Evolutionary conservation across 352 stramenopile species (phyloP), one percentile per base, ranked within the genome.

Genomic region (Phytophthora megakarya): DNA sequence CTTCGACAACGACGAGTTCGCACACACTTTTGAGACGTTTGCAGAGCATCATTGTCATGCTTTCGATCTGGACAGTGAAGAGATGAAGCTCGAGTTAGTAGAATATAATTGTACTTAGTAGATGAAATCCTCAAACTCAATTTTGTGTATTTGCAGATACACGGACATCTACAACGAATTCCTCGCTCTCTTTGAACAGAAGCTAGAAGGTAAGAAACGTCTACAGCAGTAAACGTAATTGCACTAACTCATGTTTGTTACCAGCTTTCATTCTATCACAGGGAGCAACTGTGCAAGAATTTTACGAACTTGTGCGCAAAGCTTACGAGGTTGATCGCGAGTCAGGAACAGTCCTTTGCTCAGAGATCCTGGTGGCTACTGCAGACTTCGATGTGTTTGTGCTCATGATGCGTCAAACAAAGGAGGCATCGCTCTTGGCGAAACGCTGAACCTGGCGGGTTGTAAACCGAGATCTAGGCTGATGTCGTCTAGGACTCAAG

Each of bases 381-480:
- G 81, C 78, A 12, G 84, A 92, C 68, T 90, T 92, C 60, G 81
- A 90, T 47, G 84, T 92, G 30, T 92, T 90, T 47, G 84, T 92
- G 25, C 37, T 90, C 47, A 92, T 92, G 84, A 92, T 92, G 84
- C 84, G 85, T 33, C 84, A 92, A 64, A 90, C 81, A 6, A 92
- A 90, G 59, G 78, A 92, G 53, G 77, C 82, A 0, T 68, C 86
- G 55, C 30, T 76, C 52, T 65, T 89, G 46, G 78, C 80, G 16
- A 88, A 91, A 50, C 60, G 56, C 38, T 82, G 49, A 61, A 40
- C n/a, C n/a, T n/a, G n/a, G n/a, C n/a, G n/a, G n/a, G n/a, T n/a
- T n/a, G n/a, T n/a, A n/a, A n/a, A n/a, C n/a, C n/a, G n/a, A n/a
- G 10, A 19, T n/a, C 45, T 4, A 13, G 1, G 23, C 13, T 48